Evolutionary conservation across 805 yeast genomes (phyloP), one percentile per base, ranked within the genome.

Genomic region (Blastobotrys parvus): DNA sequence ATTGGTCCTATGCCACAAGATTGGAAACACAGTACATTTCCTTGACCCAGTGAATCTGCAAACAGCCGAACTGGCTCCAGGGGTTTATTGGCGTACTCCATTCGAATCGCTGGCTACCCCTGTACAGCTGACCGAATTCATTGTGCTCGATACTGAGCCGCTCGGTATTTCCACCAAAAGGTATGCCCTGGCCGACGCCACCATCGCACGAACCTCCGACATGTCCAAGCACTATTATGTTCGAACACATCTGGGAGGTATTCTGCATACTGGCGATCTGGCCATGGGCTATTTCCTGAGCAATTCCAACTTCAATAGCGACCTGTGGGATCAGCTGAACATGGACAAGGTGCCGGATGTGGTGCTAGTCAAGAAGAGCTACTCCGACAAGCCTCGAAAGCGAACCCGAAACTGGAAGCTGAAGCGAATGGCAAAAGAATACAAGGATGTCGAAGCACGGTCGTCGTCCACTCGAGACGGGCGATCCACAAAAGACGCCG

Each of bases 401-500:
- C 30, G 46, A 34, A 45, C 39, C 29, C 17, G 52, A 29, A 47
- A 45, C 41, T 52, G 55, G 55, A 45, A 45, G 33, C 78, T 90
- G 65, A 84, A 85, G 80, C 83, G 97, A 74, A 89, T 90, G 96
- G 97, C 97, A 31, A 84, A 74, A 59, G 97, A 92, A 67, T 94
- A 89, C 68, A 76, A 78, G 52, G 97, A 89, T 15, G 38, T 36
- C 4, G 45, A 44, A 32, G 53, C 45, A n/a, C 31, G 39, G 10
- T 18, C 18, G 3, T 15, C 35, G 31, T 40, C 27, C 17, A 25
- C 29, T 11, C 7, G 29, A 11, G 29, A 25, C 10, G 29, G 29
- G 10, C 37, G 40, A 43, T 22, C 43, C 25, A 25, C 38, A 39
- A 82, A 77, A 50, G 89, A 86, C 44, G 79, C 74, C 65, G 89